These are phyloP conservation scores for Pyrenophora teres DNA, from an alignment of 2,329 filamentous ascomycete species.

Conservation along the genomic window DNA sequence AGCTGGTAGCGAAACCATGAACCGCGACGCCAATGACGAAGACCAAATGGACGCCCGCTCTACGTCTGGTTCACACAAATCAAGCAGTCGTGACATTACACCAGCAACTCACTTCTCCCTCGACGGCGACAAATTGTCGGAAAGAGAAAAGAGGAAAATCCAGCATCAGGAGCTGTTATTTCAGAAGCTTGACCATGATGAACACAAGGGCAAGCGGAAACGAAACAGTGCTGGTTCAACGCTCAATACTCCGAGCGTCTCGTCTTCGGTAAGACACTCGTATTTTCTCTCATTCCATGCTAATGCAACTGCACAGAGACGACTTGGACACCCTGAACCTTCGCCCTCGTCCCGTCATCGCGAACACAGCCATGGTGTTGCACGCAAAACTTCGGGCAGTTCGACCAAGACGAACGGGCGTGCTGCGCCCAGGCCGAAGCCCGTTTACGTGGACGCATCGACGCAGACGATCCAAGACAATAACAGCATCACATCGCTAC, in stretches of 20 bases:
- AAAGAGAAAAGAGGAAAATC: conserved; percentile 66
- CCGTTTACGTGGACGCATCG: conserved; percentile 40
- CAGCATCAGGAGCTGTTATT: conserved; percentile 67
- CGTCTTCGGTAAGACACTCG: conserved; percentile 47
- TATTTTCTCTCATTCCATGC: conserved; percentile 20
- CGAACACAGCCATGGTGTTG: conserved; percentile 43
- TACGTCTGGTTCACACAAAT: conserved; percentile 61
- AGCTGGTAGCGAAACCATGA: conserved; percentile 62
- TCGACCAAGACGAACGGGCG: conserved; percentile 49
- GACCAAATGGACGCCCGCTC: conserved; percentile 62
- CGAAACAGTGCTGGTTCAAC: conserved; percentile 60
- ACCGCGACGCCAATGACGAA: conserved; percentile 58
- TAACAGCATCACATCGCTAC: conserved; percentile 9
- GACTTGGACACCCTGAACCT: conserved; percentile 42
- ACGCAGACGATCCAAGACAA: conserved; percentile 41
- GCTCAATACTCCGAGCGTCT: conserved; percentile 56
- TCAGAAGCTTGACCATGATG: conserved; percentile 63
- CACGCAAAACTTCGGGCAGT: conserved; percentile 42
- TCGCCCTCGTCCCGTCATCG: conserved; percentile 44
- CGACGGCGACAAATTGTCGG: conserved; percentile 60
- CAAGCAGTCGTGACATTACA: conserved; percentile 65
- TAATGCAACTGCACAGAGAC: conserved; percentile 41
- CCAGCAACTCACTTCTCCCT: conserved; percentile 59
- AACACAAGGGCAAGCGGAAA: conserved; percentile 59
- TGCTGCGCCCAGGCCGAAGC: conserved; percentile 33